Conservation (phyloP, 371 early-diverging fungal species). For the Nosema muscidifuracis region DNA sequence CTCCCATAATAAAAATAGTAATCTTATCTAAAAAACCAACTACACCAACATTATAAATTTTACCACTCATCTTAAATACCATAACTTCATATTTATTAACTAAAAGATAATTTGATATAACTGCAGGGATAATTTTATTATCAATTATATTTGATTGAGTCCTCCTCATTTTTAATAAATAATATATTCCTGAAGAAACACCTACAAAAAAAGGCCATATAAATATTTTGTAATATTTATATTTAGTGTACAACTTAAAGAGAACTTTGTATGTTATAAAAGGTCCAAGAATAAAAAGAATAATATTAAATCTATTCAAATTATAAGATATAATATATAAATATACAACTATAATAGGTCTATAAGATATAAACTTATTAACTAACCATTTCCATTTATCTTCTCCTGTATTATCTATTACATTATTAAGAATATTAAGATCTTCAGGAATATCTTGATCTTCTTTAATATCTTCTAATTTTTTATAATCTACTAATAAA, state of each 20-base stretch:
- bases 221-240: constrained; percentile 8
- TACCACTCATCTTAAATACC: not conserved
- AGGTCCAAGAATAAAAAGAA: not conserved
- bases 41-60: constrained; percentile 1
- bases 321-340: not conserved
- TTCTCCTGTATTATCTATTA: not conserved
- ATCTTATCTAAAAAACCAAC: not conserved
- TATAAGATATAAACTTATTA: not conserved
- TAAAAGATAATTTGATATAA: constrained; percentile 5
- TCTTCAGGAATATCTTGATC: not conserved
- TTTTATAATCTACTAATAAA: not conserved
- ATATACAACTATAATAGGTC: not conserved
- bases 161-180: not conserved
- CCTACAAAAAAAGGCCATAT: not conserved
- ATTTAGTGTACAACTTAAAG: not conserved
- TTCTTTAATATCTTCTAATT: not conserved
- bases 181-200: not conserved
- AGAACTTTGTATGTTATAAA: not conserved
- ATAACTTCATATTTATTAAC: not conserved
- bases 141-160: not conserved
- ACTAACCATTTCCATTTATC: not conserved
- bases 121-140: not conserved
- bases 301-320: not conserved
- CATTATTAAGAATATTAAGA: not conserved
- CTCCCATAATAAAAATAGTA: not conserved